phyloP scores from a whole-genome alignment of 75 land plant genomes.

The Picea sitchensis region DNA sequence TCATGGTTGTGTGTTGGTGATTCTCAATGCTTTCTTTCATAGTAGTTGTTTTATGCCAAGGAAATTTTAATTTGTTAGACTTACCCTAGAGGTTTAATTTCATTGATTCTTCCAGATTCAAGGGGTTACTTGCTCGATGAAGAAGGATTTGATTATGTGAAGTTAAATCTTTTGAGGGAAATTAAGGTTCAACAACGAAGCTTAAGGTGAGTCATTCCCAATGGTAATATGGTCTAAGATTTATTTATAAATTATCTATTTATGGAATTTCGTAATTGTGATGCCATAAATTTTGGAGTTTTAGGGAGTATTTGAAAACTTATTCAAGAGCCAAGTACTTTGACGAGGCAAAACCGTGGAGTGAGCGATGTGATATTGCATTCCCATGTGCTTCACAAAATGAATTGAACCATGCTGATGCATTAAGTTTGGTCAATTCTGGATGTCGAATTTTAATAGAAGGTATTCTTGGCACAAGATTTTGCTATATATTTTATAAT shows the following conservation, averaged over 20 bases:
- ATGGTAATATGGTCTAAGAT: neutral
- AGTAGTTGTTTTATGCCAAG: neutral
- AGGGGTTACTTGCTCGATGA: slow-evolving; percentile 93
- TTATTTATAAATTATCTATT: neutral
- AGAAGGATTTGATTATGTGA: slow-evolving; percentile 89
- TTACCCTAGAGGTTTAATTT: neutral
- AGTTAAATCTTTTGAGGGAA: slow-evolving; percentile 70
- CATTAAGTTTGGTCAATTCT: slow-evolving; percentile 78
- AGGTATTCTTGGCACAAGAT: slow-evolving; percentile 46
- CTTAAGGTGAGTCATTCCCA: slow-evolving; percentile 52
- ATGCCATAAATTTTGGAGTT: neutral
- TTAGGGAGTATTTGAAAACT: slow-evolving; percentile 88
- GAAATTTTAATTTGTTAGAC: neutral
- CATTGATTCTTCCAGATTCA: slow-evolving; percentile 57
- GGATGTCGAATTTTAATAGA: slow-evolving; percentile 93
- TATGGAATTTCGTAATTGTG: neutral
- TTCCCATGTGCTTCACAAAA: slow-evolving; percentile 99
- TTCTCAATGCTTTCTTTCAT: neutral
- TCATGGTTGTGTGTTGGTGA: neutral
- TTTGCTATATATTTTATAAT: neutral
- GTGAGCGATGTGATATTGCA: slow-evolving; percentile 92
- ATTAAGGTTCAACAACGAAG: slow-evolving; percentile 85
- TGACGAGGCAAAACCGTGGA: slow-evolving; percentile 98
- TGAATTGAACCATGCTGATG: slow-evolving; percentile 97
- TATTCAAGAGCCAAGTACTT: slow-evolving; percentile 86